A percentile compares a stretch with the other conserved stretches of the same genome.
Evolutionary conservation across 345 rosid species (phyloP).

Genomic region (Salix brachista): DNA sequence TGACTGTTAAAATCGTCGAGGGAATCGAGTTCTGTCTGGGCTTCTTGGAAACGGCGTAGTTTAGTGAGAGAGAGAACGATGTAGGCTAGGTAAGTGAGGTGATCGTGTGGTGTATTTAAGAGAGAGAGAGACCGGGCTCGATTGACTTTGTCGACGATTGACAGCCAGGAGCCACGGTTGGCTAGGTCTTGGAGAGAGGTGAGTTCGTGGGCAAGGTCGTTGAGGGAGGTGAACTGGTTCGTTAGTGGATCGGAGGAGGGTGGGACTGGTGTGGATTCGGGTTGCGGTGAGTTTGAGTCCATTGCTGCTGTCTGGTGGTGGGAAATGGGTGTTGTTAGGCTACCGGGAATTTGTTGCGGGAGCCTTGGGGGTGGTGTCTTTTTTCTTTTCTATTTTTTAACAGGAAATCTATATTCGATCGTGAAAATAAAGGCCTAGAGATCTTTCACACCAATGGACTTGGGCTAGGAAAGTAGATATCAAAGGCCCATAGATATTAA

Average conservation of each 20-base stretch:
- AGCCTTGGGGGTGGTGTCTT: too few relatives aligned
- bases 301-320: not conserved
- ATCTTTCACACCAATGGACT: too few relatives aligned
- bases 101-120: slow-evolving; percentile 73
- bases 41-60: slow-evolving; percentile 83
- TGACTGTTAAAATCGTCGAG: slow-evolving; percentile 70
- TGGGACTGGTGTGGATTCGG: not conserved
- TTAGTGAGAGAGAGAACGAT: slow-evolving; percentile 71
- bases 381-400: too few relatives aligned
- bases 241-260: slow-evolving; percentile 41
- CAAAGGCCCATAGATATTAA: too few relatives aligned
- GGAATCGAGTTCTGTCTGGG: slow-evolving; percentile 65
- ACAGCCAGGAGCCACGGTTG: slow-evolving; percentile 79
- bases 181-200: slow-evolving; percentile 81
- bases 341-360: too few relatives aligned
- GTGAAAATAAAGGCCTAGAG: too few relatives aligned
- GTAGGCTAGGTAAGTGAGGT: slow-evolving; percentile 77
- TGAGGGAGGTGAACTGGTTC: slow-evolving; percentile 48
- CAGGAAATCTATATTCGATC: too few relatives aligned
- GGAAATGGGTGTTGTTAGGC: not conserved
- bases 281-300: not conserved
- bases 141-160: slow-evolving; percentile 68
- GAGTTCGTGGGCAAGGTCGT: slow-evolving; percentile 74
- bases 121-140: slow-evolving; percentile 56
- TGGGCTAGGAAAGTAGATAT: too few relatives aligned